Conservation (phyloP, 208 protist genomes). For the Sergeia podlipaevii region DNA sequence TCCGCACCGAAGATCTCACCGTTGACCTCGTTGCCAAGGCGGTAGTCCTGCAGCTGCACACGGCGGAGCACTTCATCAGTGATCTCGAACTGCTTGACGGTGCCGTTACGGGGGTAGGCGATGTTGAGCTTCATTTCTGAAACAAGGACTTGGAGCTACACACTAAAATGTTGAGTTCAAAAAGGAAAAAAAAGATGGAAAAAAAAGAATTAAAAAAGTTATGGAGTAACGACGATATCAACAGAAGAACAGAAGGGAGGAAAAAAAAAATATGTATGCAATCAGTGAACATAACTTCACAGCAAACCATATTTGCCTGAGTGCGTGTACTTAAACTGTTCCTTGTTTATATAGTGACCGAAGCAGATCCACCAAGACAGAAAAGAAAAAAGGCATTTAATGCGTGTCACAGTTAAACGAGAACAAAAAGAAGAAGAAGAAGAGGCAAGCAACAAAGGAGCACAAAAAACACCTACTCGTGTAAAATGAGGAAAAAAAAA, state of each 20-base stretch:
- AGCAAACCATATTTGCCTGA: background rate
- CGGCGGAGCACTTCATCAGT: slow-evolving; percentile 80
- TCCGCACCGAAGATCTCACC: slow-evolving; percentile 61
- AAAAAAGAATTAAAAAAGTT: background rate
- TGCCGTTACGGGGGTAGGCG: slow-evolving; percentile 84
- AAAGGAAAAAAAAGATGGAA: slow-evolving; percentile 7
- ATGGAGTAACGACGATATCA: background rate
- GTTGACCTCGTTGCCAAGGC: slow-evolving; percentile 81
- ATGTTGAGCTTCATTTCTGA: slow-evolving; percentile 88
- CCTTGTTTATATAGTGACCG: too few species aligned
- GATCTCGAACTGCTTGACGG: slow-evolving; percentile 88
- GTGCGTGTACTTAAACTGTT: background rate
- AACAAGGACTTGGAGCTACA: slow-evolving; percentile 1
- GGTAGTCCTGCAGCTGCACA: slow-evolving; percentile 82
- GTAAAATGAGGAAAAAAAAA: too few species aligned
- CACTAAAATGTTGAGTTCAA: background rate
- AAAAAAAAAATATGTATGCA: slow-evolving; percentile 1
- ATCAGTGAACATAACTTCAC: background rate
- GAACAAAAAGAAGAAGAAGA: background rate
- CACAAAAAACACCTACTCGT: too few species aligned
- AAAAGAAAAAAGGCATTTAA: slow-evolving; percentile 5
- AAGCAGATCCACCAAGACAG: slow-evolving; percentile 2
- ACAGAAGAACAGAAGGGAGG: slow-evolving; percentile 5
- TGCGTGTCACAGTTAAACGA: background rate
- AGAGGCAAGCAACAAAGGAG: too few species aligned